Conservation (phyloP, 352 stramenopile species). For the Pythium volutum region DNA sequence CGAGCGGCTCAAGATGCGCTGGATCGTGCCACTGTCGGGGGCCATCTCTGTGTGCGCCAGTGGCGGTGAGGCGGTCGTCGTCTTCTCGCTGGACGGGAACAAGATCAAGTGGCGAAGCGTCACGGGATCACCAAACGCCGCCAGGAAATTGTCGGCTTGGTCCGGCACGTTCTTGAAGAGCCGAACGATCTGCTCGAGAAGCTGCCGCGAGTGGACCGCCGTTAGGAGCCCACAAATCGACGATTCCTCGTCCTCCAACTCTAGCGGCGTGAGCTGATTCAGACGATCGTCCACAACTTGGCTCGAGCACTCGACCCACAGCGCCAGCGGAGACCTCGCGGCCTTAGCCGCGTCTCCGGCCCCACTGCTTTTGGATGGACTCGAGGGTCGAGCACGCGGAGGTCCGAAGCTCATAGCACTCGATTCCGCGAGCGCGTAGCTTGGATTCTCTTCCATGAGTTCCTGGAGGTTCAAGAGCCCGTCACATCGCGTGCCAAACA, state of each 20-base stretch:
- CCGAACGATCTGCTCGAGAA: constrained; percentile 65
- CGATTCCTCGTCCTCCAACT: constrained; percentile 67
- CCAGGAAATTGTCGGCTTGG: constrained; percentile 41
- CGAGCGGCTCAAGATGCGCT: constrained; percentile 66
- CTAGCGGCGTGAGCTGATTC: constrained; percentile 50
- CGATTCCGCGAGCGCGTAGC: constrained; percentile 64
- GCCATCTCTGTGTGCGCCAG: background rate
- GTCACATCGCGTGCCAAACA: constrained; percentile 8
- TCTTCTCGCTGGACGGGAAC: constrained; percentile 26
- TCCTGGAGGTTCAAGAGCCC: constrained; percentile 59
- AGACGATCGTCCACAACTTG: constrained; percentile 54
- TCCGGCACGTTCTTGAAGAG: constrained; percentile 43
- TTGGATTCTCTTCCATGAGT: constrained; percentile 75
- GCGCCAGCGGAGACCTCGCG: constrained; percentile 34
- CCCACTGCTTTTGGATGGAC: constrained; percentile 44
- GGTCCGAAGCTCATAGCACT: constrained; percentile 33
- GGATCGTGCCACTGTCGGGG: constrained; percentile 38
- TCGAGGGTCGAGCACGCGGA: constrained; percentile 32
- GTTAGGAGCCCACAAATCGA: constrained; percentile 56
- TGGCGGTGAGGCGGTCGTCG: background rate
- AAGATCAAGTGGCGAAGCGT: constrained; percentile 72
- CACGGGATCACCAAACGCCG: constrained; percentile 53
- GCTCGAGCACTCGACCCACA: constrained; percentile 73
- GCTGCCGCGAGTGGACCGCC: constrained; percentile 58
- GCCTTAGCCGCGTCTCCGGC: constrained; percentile 24